Base-by-base conservation (phyloP, 2,329 filamentous ascomycete species). In the Fusarium tricinctum region DNA sequence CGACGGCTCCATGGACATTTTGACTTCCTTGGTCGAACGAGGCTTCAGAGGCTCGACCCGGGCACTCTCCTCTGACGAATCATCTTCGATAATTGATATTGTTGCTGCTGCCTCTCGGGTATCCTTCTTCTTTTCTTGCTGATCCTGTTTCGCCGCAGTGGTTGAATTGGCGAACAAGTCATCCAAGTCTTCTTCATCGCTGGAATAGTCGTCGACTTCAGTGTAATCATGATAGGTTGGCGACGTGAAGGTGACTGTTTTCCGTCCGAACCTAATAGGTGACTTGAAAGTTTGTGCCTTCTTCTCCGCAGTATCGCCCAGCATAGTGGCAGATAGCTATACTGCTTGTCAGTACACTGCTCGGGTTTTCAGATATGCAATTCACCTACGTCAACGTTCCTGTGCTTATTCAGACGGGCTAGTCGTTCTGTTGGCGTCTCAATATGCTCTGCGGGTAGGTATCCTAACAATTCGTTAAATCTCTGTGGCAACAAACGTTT, bases 391-490 rank as follows among this genome's bases (percentile, higher is more conserved):
- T 99, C 96, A 73, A 98, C 94, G 76, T 99, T 99, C 76, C 96
- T 89, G 81, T 99, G 96, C 81, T 99, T 99, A 80, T 99, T 99
- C 68, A 98, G 81, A 68, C 96, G 89, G 45, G 96, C 96, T 66
- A 99, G 81, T 76, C 96, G 88, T 83, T 99, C 96, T 17, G 95
- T 97, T 4, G 96, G 96, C 10, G 96, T 99, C 79, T 99, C 96
- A 70, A 99, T 99, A 78, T 99, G 96, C 79, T 99, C 96, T 48
- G 96, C 96, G 49, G 96, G 96, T 56, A 99, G 84, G 77, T 99
- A 99, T 43, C 95, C 95, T 97, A 64, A 26, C 13, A 45, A 50
- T 52, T 68, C 73, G 75, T 79, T 46, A 75, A 66, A 67, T 23
- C 26, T 28, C 13, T 30, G 8, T 20, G 22, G 14, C 3, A 35